Conservation (phyloP, 2,329 filamentous ascomycete genomes). For the Apiospora saccharicola region DNA sequence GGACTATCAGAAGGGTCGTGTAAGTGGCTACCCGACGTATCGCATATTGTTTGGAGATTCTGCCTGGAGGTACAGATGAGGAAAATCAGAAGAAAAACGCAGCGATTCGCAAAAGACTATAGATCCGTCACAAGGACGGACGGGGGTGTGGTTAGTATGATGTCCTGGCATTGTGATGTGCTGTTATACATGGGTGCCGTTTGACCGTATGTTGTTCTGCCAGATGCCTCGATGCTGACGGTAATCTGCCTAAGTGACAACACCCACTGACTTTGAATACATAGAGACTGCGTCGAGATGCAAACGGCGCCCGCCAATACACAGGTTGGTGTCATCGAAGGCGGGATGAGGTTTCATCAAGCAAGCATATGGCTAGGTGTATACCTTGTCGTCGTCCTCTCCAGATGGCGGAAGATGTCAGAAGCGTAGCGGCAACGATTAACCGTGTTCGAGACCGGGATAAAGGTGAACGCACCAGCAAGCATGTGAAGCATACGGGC, state of each 20-base stretch:
- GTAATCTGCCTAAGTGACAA: slow-evolving; percentile 35
- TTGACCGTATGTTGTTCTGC: slow-evolving; percentile 18
- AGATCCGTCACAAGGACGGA: neutral
- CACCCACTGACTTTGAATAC: slow-evolving; percentile 36
- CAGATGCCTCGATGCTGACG: slow-evolving; percentile 37
- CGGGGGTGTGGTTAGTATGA: neutral
- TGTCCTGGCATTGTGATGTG: slow-evolving; percentile 4
- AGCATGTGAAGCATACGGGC: slow-evolving; percentile 10
- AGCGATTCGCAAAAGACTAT: neutral
- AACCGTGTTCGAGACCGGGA: slow-evolving; percentile 1
- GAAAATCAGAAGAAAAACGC: neutral
- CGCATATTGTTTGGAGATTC: neutral
- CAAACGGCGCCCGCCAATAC: slow-evolving; percentile 18
- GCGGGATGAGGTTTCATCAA: slow-evolving; percentile 38
- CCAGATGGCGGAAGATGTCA: neutral
- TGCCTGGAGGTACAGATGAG: neutral
- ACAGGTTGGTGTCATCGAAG: slow-evolving; percentile 26
- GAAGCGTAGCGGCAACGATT: neutral
- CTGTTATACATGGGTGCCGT: neutral
- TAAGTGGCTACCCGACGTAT: slow-evolving; percentile 19
- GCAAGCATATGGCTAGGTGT: neutral
- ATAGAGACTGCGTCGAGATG: slow-evolving; percentile 29
- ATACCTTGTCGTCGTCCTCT: neutral
- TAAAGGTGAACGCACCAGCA: neutral
- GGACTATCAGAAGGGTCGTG: slow-evolving; percentile 9